phyloP scores from a whole-genome alignment of 108 stramenopile species.

The Cyclotella choctawhatcheeana region DNA sequence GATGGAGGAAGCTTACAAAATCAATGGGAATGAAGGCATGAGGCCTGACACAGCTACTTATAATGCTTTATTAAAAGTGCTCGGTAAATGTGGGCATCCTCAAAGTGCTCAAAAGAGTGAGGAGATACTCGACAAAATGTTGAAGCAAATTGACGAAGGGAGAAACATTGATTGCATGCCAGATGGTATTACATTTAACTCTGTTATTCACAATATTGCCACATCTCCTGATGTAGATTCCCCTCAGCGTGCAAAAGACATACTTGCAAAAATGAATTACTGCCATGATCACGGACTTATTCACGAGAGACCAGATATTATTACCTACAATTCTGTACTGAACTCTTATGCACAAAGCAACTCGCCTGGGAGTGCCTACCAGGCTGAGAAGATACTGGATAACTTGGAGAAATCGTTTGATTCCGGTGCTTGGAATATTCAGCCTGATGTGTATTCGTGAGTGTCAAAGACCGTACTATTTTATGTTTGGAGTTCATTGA shows the following conservation, averaged over 20 bases:
- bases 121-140: slow-evolving; percentile 41
- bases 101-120: slow-evolving; percentile 35
- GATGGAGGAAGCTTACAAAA: too few species aligned
- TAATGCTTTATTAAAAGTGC: slow-evolving; percentile 56
- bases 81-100: slow-evolving; percentile 28
- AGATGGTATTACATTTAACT: slow-evolving; percentile 51
- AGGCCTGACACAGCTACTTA: slow-evolving; percentile 62
- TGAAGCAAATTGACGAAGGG: slow-evolving; percentile 19
- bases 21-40: slow-evolving; percentile 23
- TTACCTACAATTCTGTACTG: slow-evolving; percentile 61
- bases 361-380: slow-evolving; percentile 26
- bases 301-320: slow-evolving; percentile 42
- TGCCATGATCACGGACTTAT: slow-evolving; percentile 31
- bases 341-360: slow-evolving; percentile 63
- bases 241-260: slow-evolving; percentile 40
- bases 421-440: slow-evolving; percentile 21
- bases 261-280: slow-evolving; percentile 60
- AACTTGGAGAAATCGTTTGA: slow-evolving; percentile 31
- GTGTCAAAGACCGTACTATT: too few species aligned
- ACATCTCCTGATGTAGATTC: slow-evolving; percentile 42
- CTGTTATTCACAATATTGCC: slow-evolving; percentile 56
- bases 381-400: slow-evolving; percentile 40
- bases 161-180: slow-evolving; percentile 35
- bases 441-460: slow-evolving; percentile 52
- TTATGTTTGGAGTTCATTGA: neutral